phyloP scores from a whole-genome alignment of 108 stramenopile species.

The Nitzschia inconspicua region DNA sequence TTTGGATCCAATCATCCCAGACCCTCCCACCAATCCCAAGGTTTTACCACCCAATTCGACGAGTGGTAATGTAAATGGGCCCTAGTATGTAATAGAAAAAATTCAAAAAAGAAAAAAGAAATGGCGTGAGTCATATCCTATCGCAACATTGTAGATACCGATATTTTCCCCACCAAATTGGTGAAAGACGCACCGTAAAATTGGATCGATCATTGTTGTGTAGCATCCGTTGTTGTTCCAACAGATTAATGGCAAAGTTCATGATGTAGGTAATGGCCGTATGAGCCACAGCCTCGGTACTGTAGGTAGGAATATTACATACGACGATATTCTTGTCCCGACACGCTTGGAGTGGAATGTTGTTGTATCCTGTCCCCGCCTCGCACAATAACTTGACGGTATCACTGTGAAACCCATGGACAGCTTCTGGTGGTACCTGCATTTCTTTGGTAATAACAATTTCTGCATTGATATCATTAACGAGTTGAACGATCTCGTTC shows the following conservation, averaged over 20 bases:
- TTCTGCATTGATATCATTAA: constrained; percentile 54
- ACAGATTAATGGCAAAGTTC: constrained; percentile 77
- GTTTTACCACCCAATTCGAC: constrained; percentile 74
- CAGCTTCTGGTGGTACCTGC: constrained; percentile 40
- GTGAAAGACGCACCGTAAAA: too few relatives aligned
- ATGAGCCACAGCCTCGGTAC: constrained; percentile 83
- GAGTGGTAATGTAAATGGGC: constrained; percentile 72
- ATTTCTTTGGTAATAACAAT: constrained; percentile 89
- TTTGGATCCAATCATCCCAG: constrained; percentile 81
- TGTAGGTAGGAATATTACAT: constrained; percentile 80
- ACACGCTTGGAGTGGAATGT: constrained; percentile 57
- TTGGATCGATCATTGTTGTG: constrained; percentile 54
- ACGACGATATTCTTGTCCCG: constrained; percentile 49
- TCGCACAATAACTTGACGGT: constrained; percentile 77
- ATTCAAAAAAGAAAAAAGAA: too few relatives aligned
- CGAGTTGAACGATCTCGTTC: constrained; percentile 58
- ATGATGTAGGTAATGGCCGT: constrained; percentile 87
- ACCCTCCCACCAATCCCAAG: constrained; percentile 85
- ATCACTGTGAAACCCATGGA: constrained; percentile 42
- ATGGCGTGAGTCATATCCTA: too few relatives aligned
- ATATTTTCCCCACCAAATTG: too few relatives aligned
- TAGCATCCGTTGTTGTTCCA: constrained; percentile 71
- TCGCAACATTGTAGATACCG: too few relatives aligned
- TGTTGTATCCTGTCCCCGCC: constrained; percentile 91
- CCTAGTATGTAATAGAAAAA: too few relatives aligned